Conservation (phyloP, 352 stramenopile species). For the Phytophthora sojae region DNA sequence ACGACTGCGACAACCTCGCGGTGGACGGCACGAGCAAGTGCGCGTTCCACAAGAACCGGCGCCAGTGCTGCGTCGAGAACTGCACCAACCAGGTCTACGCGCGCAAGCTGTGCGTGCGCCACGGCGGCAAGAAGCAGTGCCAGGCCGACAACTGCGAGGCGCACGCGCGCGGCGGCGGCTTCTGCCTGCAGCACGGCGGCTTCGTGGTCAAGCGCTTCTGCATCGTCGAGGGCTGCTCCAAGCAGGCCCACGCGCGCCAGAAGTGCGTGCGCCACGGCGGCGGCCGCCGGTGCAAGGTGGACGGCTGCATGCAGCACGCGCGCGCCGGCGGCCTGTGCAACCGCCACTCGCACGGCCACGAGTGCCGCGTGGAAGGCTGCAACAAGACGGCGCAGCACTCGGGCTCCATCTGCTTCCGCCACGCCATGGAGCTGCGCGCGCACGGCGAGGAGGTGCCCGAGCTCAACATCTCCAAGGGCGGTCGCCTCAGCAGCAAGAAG, state of each 20-base stretch:
- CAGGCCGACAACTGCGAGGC: constrained; percentile 78
- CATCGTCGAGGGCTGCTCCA: constrained; percentile 80
- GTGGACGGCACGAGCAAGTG: constrained; percentile 82
- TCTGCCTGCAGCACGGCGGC: constrained; percentile 81
- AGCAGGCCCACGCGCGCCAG: constrained; percentile 78
- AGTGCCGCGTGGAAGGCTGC: constrained; percentile 80
- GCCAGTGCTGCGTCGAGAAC: constrained; percentile 80
- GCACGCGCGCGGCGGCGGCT: constrained; percentile 74
- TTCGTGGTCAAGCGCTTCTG: constrained; percentile 88
- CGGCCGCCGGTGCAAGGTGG: constrained; percentile 72
- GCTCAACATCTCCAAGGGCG: constrained; percentile 82
- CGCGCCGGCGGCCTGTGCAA: constrained; percentile 76
- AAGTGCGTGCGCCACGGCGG: constrained; percentile 83
- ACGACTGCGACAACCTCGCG: constrained; percentile 79
- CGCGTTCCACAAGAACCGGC: constrained; percentile 85
- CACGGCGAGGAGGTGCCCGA: constrained; percentile 76
- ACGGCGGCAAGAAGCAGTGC: constrained; percentile 85
- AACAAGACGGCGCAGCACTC: constrained; percentile 86
- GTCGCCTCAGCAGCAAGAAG: constrained; percentile 75
- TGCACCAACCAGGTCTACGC: constrained; percentile 89
- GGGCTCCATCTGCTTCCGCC: constrained; percentile 77
- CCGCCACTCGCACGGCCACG: constrained; percentile 75
- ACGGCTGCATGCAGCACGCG: constrained; percentile 80
- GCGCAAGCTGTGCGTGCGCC: constrained; percentile 82
- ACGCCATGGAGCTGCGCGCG: constrained; percentile 78